Base-by-base conservation (phyloP, 2,329 filamentous ascomycete species). In the Cladosporium austrohemisphaericum region DNA sequence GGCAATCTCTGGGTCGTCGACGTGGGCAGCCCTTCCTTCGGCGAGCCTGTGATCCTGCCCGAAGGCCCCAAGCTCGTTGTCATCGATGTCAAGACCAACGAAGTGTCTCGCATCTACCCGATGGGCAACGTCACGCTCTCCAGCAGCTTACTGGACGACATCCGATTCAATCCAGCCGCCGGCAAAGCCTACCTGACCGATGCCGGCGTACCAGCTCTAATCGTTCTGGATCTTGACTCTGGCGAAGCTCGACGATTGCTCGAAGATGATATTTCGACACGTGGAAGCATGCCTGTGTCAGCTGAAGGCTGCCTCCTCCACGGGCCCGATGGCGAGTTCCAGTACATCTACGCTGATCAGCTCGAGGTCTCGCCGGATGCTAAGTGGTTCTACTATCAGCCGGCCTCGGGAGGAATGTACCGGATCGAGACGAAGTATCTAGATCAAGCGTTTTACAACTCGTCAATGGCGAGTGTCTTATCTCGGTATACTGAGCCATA, bases 351-450 rank as follows among this genome's bases (percentile, higher is more conserved):
- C 19, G 60, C 64, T 16, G 67, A 70, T 49, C 68, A 71, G 46
- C 61, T 66, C n/a, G 68, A 71, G 54, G 66, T 70, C 5, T 69
- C 65, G 0, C 68, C 68, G 1, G 63, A 69, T 36, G 66, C 63
- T 2, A 54, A 61, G 16, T 69, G 60, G 28, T 58, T 65, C 32
- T 71, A 70, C 54, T 71, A 67, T 48, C 66, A 70, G 48, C 66
- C 68, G 6, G 57, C 59, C 3, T 64, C 55, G 35, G 68, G 69
- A 10, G 63, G 66, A 2, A 54, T 71, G 52, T 65, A 51, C 32
- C 59, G 63, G 5, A 65, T 71, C 51, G 54, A 64, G 45, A 70
- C 66, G 0, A 52, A 55, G 18, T 66, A 59, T 31, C 54, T 69
- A n/a, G 61, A 68, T 36, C 53, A 57, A 19, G 57, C 65, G 1